Percentiles rank a stretch among this genome's conserved stretches.
These are phyloP conservation scores for Cinnamomum chago DNA, from an alignment of 164 flowering plant species.

Conservation along the genomic window DNA sequence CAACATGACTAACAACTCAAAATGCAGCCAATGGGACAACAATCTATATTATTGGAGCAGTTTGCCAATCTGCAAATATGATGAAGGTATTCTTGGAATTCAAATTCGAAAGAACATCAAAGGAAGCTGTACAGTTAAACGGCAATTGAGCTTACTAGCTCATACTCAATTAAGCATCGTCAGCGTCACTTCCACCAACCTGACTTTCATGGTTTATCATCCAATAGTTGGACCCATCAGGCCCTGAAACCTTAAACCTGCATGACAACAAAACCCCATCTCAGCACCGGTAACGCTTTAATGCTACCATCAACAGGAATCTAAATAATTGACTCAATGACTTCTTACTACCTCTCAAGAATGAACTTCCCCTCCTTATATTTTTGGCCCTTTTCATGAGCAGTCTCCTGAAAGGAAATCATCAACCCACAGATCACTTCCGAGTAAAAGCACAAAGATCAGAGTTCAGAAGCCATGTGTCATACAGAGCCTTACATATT, in stretches of 20 bases:
- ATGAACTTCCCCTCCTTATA: slow-evolving; percentile 70
- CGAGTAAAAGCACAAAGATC: not conserved
- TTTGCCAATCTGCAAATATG: not conserved
- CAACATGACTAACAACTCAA: not conserved
- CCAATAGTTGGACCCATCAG: slow-evolving; percentile 74
- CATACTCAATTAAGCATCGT: slow-evolving; percentile 44
- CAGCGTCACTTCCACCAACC: slow-evolving; percentile 68
- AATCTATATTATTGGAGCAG: not conserved
- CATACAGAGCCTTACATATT: slow-evolving; percentile 51
- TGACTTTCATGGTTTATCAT: slow-evolving; percentile 50
- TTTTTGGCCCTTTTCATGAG: slow-evolving; percentile 45
- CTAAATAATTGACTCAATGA: not conserved
- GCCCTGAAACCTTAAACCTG: slow-evolving; percentile 74
- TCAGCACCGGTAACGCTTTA: not conserved
- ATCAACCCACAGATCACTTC: not conserved
- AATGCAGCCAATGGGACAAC: not conserved
- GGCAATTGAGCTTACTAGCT: not conserved
- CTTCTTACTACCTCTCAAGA: slow-evolving; percentile 42
- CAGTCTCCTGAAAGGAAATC: slow-evolving; percentile 38
- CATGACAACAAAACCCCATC: slow-evolving; percentile 13
- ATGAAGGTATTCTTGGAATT: not conserved
- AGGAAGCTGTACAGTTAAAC: slow-evolving; percentile 45
- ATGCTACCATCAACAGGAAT: not conserved
- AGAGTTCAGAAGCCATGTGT: not conserved
- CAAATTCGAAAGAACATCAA: slow-evolving; percentile 1